Conservation (phyloP, 208 protist species). For the Crithidia brevicula region DNA sequence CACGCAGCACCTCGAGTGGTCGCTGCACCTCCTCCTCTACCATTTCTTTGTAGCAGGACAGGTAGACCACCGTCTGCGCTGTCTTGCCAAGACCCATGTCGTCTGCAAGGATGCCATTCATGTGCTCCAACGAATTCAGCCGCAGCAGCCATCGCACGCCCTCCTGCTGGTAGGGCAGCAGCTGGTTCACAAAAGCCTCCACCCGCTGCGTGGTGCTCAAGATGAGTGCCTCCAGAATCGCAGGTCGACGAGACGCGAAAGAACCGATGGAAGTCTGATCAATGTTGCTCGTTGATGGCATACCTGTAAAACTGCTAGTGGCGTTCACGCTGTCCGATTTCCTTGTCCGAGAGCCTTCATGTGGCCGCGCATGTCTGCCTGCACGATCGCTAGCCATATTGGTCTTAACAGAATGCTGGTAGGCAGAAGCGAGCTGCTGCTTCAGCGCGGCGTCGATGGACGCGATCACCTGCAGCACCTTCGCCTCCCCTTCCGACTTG, state of each 20-base stretch:
- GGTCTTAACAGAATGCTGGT: too few species aligned
- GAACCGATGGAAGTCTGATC: neutral
- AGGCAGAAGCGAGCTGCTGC: conserved; percentile 25
- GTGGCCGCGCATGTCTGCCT: too few species aligned
- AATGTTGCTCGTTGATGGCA: too few species aligned
- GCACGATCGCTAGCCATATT: too few species aligned
- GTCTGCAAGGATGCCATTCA: conserved; percentile 94
- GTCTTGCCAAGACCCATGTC: conserved; percentile 99
- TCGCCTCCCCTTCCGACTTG: conserved; percentile 33
- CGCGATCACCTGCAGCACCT: conserved; percentile 33
- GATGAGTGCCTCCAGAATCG: conserved; percentile 35
- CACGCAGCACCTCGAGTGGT: conserved; percentile 17
- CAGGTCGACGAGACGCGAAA: conserved; percentile 15
- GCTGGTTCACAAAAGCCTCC: conserved; percentile 31
- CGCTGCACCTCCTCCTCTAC: conserved; percentile 38
- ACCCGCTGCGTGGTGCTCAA: conserved; percentile 29
- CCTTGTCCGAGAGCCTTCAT: too few species aligned
- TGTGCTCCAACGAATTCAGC: conserved; percentile 86
- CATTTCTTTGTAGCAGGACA: conserved; percentile 71
- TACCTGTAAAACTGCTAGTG: too few species aligned
- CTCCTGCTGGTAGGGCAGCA: conserved; percentile 96
- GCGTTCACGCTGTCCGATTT: too few species aligned
- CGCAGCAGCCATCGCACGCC: conserved; percentile 97
- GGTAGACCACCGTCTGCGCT: conserved; percentile 93
- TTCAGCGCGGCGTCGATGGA: conserved; percentile 37